Conservation (phyloP, 208 protist species). For the Acanthamoeba triangularis region DNA sequence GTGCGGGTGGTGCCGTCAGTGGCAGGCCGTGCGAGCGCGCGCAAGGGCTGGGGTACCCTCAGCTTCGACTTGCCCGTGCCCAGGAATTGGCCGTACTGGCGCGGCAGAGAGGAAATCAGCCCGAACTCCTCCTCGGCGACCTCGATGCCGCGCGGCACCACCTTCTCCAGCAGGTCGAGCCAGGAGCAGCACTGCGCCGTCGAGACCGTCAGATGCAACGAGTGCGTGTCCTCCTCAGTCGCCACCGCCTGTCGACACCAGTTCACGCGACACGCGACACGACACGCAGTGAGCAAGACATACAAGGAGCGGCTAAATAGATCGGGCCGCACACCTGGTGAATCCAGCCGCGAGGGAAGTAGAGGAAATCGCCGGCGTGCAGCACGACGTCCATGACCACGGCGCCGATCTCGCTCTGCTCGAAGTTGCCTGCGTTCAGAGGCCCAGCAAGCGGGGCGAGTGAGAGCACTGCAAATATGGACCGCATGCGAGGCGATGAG, state of each 20-base stretch:
- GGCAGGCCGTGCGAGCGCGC: too few species aligned
- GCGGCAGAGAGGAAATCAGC: background rate
- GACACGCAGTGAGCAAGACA: background rate
- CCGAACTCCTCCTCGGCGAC: conserved; percentile 3
- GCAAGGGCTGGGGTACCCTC: background rate
- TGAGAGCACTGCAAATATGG: too few species aligned
- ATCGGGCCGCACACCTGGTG: conserved; percentile 92
- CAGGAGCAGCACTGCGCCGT: conserved; percentile 91
- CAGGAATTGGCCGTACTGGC: background rate
- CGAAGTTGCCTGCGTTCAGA: conserved; percentile 88
- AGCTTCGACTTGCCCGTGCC: background rate
- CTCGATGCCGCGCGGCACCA: conserved; percentile 22
- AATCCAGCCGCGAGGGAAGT: conserved; percentile 96
- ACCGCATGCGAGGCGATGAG: too few species aligned
- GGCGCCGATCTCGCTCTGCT: conserved; percentile 91
- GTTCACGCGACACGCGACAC: background rate
- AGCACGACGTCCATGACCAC: conserved; percentile 91
- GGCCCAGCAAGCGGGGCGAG: background rate
- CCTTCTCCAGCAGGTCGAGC: conserved; percentile 82
- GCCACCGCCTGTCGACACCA: background rate
- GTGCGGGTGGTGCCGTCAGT: background rate
- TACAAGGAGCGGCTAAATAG: background rate
- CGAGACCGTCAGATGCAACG: conserved; percentile 96
- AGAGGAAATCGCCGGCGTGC: conserved; percentile 95
- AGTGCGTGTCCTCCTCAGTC: conserved; percentile 86